Conservation (phyloP, 495 filamentous ascomycete genomes). For the Talaromyces thailandensis region DNA sequence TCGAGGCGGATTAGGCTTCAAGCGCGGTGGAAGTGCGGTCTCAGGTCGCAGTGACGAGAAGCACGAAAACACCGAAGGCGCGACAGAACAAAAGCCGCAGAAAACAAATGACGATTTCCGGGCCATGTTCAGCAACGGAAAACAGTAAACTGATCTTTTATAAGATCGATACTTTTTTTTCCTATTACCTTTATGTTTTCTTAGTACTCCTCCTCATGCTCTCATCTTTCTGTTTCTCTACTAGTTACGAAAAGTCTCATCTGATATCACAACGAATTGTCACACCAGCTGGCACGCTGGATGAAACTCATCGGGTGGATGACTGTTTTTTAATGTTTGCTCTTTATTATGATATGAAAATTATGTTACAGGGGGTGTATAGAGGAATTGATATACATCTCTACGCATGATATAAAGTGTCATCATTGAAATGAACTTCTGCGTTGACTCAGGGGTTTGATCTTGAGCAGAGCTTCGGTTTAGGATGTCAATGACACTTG, state of each 20-base stretch:
- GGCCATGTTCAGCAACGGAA: slow-evolving; percentile 50
- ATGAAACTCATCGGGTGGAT: neutral
- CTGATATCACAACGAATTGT: neutral
- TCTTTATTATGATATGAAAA: neutral
- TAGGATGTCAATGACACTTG: neutral
- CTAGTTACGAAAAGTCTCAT: neutral
- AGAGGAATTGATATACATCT: neutral
- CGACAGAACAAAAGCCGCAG: slow-evolving; percentile 22
- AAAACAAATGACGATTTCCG: slow-evolving; percentile 91
- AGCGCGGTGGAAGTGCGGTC: slow-evolving; percentile 39
- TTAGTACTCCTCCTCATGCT: neutral
- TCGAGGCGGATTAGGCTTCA: slow-evolving; percentile 45
- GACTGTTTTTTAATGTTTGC: neutral
- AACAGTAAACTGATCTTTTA: slow-evolving; percentile 11
- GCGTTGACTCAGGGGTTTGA: neutral
- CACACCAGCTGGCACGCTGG: neutral
- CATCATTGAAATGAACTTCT: neutral
- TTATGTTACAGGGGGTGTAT: neutral
- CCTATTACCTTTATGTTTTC: neutral
- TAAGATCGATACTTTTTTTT: neutral
- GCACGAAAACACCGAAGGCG: slow-evolving; percentile 19
- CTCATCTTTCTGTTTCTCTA: neutral
- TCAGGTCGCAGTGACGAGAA: slow-evolving; percentile 23
- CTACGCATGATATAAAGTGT: neutral
- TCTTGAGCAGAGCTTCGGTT: neutral